These are phyloP conservation scores for Trichoderma atrobrunneum DNA, from an alignment of 2,329 filamentous ascomycete genomes.

Conservation along the genomic window DNA sequence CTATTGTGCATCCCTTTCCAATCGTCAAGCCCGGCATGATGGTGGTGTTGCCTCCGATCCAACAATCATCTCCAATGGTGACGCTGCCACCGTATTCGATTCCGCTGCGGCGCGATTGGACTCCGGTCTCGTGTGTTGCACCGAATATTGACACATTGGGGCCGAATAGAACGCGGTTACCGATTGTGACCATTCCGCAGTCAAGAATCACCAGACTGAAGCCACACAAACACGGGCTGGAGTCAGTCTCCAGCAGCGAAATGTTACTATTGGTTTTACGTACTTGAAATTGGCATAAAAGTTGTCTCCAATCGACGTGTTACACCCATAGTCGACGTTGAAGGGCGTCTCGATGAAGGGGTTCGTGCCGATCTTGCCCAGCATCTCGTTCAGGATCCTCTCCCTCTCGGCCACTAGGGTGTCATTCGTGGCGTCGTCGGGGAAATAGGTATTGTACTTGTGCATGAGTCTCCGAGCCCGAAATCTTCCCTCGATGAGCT, in stretches of 20 bases:
- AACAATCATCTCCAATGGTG: constrained; percentile 52
- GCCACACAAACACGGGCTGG: no score
- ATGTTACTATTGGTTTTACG: neutral
- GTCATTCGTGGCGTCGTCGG: constrained; percentile 43
- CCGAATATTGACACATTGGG: constrained; percentile 70
- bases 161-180: constrained; percentile 67
- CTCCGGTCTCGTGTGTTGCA: constrained; percentile 68
- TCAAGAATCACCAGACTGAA: constrained; percentile 62
- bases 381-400: constrained; percentile 46
- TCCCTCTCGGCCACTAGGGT: constrained; percentile 41
- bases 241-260: neutral
- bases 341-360: constrained; percentile 61
- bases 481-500: constrained; percentile 51
- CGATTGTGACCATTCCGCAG: constrained; percentile 67
- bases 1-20: constrained; percentile 51
- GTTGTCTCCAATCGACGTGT: constrained; percentile 58
- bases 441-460: constrained; percentile 58
- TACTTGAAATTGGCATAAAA: constrained; percentile 58
- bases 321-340: constrained; percentile 63
- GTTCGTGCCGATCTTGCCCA: constrained; percentile 50
- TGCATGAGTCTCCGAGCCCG: constrained; percentile 54
- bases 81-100: constrained; percentile 48
- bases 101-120: constrained; percentile 45
- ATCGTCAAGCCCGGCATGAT: constrained; percentile 54
- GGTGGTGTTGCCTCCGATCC: constrained; percentile 50